phyloP scores from a whole-genome alignment of 257 asterid genomes.

The Solanum peruvianum region DNA sequence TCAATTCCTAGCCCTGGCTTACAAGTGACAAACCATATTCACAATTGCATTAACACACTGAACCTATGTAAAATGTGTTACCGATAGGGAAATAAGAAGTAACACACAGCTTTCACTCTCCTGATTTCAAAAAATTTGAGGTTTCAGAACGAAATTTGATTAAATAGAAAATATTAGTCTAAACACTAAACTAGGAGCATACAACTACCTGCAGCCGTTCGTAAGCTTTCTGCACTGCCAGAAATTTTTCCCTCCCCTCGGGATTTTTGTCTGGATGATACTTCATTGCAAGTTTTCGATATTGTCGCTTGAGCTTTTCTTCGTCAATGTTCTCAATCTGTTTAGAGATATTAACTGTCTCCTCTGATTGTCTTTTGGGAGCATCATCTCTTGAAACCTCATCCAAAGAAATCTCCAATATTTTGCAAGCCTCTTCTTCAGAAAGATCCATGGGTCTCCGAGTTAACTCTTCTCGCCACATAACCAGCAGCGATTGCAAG shows the following conservation, averaged over 20 bases:
- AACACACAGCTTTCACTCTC: not conserved
- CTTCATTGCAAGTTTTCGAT: constrained; percentile 95
- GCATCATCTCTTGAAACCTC: constrained; percentile 88
- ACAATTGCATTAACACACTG: not conserved
- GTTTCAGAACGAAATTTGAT: not conserved
- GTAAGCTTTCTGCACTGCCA: constrained; percentile 96
- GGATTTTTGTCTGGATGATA: constrained; percentile 98
- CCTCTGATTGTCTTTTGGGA: constrained; percentile 44
- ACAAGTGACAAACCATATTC: not conserved
- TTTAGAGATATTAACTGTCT: constrained; percentile 49
- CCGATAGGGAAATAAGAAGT: not conserved
- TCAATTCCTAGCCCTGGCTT: not conserved
- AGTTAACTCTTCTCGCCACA: constrained; percentile 98
- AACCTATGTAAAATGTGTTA: not conserved
- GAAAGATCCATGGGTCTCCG: constrained; percentile 99
- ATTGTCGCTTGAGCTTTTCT: constrained; percentile 97
- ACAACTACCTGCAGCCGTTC: constrained; percentile 86
- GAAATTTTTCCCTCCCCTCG: constrained; percentile 93
- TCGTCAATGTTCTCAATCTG: constrained; percentile 90
- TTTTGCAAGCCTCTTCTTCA: constrained; percentile 95
- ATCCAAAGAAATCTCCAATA: constrained; percentile 81
- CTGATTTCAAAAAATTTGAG: not conserved
- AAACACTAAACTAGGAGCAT: not conserved
- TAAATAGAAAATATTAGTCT: not conserved
- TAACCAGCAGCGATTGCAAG: constrained; percentile 84